Evolutionary conservation across 352 stramenopile species (phyloP).

Genomic region (Pythium diclinum): DNA sequence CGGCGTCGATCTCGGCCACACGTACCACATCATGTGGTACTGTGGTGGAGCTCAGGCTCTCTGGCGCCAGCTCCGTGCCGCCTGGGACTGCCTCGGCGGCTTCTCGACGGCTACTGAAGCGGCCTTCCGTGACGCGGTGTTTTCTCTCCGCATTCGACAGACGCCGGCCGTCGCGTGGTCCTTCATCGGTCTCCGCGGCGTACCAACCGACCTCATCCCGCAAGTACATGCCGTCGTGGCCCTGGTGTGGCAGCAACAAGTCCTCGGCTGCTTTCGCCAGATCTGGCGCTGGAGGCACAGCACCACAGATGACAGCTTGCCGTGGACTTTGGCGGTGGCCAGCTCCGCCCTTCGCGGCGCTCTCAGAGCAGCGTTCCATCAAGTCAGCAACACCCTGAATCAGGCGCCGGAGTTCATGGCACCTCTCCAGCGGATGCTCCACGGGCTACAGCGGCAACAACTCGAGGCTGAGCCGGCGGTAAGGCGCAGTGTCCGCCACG

Average conservation of each 20-base stretch:
- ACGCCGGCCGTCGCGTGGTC: not conserved
- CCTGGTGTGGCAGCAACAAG: conserved; percentile 6
- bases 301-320: not conserved
- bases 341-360: not conserved
- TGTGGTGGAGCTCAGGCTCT: too few species aligned
- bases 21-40: too few species aligned
- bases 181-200: not conserved
- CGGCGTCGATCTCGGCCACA: too few species aligned
- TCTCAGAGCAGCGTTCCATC: not conserved
- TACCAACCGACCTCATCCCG: not conserved
- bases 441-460: not conserved
- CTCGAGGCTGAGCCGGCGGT: not conserved
- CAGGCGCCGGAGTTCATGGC: not conserved
- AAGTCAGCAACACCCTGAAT: not conserved
- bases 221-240: not conserved
- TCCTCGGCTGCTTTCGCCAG: not conserved
- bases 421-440: not conserved
- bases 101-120: not conserved
- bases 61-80: too few species aligned
- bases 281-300: conserved; percentile 11
- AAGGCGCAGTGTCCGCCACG: not conserved
- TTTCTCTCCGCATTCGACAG: not conserved
- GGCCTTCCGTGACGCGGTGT: not conserved
- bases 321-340: not conserved
- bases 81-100: too few species aligned